phyloP scores from a whole-genome alignment of 148 eudicot species.

The Limonium bicolor region DNA sequence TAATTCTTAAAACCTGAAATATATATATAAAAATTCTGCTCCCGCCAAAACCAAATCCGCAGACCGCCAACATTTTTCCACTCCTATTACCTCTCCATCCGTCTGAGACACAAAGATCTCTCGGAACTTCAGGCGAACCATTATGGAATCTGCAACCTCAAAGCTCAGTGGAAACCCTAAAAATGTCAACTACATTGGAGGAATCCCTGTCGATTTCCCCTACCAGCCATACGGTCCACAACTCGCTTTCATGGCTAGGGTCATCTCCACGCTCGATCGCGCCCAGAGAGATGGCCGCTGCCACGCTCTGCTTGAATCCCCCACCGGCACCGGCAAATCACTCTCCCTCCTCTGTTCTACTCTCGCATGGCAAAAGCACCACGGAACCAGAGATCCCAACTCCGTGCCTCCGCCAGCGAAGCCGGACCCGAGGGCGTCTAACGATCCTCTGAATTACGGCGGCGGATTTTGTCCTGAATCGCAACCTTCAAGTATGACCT shows the following conservation, averaged over 20 bases:
- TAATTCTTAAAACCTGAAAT: too few relatives aligned
- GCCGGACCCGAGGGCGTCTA: slow-evolving; percentile 43
- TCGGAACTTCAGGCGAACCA: too few relatives aligned
- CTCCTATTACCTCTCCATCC: too few relatives aligned
- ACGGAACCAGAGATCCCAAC: slow-evolving; percentile 7
- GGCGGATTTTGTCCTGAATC: slow-evolving; percentile 80
- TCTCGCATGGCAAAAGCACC: slow-evolving; percentile 77
- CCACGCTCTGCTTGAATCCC: slow-evolving; percentile 89
- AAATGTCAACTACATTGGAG: slow-evolving; percentile 53
- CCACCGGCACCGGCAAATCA: slow-evolving; percentile 93
- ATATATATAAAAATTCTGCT: too few relatives aligned
- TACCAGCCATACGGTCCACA: slow-evolving; percentile 88
- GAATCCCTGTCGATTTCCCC: slow-evolving; percentile 79
- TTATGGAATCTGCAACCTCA: too few relatives aligned
- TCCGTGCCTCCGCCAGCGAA: slow-evolving; percentile 9
- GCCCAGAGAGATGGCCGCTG: slow-evolving; percentile 62
- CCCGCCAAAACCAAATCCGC: too few relatives aligned
- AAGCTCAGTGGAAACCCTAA: too few relatives aligned
- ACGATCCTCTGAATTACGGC: slow-evolving; percentile 53
- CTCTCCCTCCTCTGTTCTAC: slow-evolving; percentile 90
- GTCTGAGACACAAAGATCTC: too few relatives aligned
- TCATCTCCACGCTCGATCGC: slow-evolving; percentile 76
- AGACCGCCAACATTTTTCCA: too few relatives aligned
- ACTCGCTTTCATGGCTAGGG: slow-evolving; percentile 83
- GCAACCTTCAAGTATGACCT: slow-evolving; percentile 43